phyloP scores from a whole-genome alignment of 1,284 basidiomycete genomes.

The Anthracocystis setariae region DNA sequence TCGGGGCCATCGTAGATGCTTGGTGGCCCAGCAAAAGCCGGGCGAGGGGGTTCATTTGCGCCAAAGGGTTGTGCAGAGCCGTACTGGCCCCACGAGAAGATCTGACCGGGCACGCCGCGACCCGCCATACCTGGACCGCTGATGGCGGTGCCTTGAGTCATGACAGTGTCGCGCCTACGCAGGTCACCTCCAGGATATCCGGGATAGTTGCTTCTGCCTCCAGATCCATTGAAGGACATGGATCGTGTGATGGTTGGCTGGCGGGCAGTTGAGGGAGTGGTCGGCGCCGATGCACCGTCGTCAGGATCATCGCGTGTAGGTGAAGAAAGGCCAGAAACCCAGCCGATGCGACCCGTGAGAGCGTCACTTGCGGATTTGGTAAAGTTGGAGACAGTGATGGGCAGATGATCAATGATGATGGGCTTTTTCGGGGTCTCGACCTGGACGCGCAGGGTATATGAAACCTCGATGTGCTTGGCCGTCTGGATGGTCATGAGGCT shows the following conservation, averaged over 20 bases:
- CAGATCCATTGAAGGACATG: constrained; percentile 39
- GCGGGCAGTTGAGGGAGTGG: constrained; percentile 5
- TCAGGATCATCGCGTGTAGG: constrained; percentile 18
- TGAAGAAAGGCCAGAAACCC: constrained; percentile 58
- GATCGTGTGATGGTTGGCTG: constrained; percentile 37
- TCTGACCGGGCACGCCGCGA: constrained; percentile 58
- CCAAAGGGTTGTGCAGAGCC: constrained; percentile 52
- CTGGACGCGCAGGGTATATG: constrained; percentile 61
- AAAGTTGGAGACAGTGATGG: constrained; percentile 62
- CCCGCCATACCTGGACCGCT: constrained; percentile 62
- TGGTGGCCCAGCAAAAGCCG: constrained; percentile 56
- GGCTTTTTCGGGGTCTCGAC: constrained; percentile 61
- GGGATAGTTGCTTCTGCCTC: constrained; percentile 23
- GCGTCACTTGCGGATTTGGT: constrained; percentile 34
- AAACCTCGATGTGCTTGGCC: constrained; percentile 66
- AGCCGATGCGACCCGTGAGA: constrained; percentile 55
- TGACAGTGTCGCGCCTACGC: constrained; percentile 56
- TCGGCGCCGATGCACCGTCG: constrained; percentile 3
- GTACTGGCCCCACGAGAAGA: constrained; percentile 55
- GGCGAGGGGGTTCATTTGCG: constrained; percentile 28
- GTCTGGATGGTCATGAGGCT: constrained; percentile 63
- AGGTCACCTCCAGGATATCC: constrained; percentile 42
- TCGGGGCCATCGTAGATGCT: constrained; percentile 56
- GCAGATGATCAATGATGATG: constrained; percentile 63
- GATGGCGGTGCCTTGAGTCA: constrained; percentile 52